Evolutionary conservation across 2,329 filamentous ascomycete genomes (phyloP), one percentile per base, ranked within the genome.

Genomic region (Colletotrichum phormii): DNA sequence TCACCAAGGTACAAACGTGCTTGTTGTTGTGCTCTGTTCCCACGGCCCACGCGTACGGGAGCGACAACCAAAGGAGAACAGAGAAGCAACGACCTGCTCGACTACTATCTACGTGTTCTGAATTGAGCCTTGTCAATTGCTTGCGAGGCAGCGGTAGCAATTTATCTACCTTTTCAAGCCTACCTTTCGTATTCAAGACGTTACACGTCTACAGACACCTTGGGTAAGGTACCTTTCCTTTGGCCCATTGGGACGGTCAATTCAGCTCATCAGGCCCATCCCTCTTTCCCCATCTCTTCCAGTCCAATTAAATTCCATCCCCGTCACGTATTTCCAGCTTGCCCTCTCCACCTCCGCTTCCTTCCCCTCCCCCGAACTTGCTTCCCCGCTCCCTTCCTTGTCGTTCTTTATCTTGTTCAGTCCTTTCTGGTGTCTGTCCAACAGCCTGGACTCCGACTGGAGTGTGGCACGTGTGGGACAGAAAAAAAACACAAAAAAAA

Each of bases 401-500:
- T 67, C 57, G 42, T 53, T 33, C 37, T 42, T 63, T 29, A 42
- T 18, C n/a, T 49, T 46, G 55, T 53, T 18, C 33, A 49, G 35
- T 29, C 53, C 35, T 13, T 42, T 15, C 15, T 7, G 37, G 31
- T 31, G 53, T 46, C 51, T 22, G 31, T 31, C 15, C 57, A 29
- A 35, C 22, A 24, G 54, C 46, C 60, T 49, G 42, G 66, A 12
- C 46, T 33, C 35, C 11, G 35, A 42, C 49, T 49, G 42, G 66
- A 12, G 46, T 33, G 68, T 53, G 59, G 61, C 70, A 68, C 70
- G 62, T 60, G 62, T 72, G 70, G 70, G 70, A 72, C 65, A 64
- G 65, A 59, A 72, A 72, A 68, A 55, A 51, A 49, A 22, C 7
- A 11, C 3, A 22, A 49, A 49, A 61, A 26, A 71, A 68, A 66